Percentiles rank a stretch among this genome's conserved stretches.
phyloP scores from a whole-genome alignment of 2,329 filamentous ascomycete species.

The Clonostachys solani region DNA sequence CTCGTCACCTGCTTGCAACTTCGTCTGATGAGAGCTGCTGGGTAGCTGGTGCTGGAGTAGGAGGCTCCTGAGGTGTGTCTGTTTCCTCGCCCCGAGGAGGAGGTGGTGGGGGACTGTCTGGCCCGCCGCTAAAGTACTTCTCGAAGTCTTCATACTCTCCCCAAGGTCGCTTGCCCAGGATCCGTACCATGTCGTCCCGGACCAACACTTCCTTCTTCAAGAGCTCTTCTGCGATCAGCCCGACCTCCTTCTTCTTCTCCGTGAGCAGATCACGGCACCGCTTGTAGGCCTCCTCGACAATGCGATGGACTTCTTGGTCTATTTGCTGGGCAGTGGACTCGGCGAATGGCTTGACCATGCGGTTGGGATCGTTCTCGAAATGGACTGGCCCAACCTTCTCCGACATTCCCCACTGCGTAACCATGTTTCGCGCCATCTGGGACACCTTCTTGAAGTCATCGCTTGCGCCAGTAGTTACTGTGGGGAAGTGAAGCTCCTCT shows the following conservation, averaged over 20 bases:
- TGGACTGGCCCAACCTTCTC: conserved; percentile 89
- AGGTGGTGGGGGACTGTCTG: conserved; percentile 52
- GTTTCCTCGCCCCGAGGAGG: conserved; percentile 40
- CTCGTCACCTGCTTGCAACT: conserved; percentile 1
- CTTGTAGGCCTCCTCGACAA: conserved; percentile 89
- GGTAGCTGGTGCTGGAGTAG: conserved; percentile 32
- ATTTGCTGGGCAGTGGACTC: conserved; percentile 92
- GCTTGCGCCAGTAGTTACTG: conserved; percentile 88
- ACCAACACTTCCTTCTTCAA: conserved; percentile 87
- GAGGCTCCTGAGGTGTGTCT: conserved; percentile 24
- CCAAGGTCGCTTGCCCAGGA: conserved; percentile 81
- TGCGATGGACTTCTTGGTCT: conserved; percentile 84
- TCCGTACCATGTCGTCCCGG: conserved; percentile 85
- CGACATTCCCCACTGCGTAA: conserved; percentile 99
- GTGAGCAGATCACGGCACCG: conserved; percentile 80
- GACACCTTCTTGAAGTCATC: conserved; percentile 99
- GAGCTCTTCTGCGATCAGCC: conserved; percentile 87
- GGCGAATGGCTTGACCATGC: conserved; percentile 91
- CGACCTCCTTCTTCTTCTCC: conserved; percentile 84
- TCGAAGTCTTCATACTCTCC: conserved; percentile 82
- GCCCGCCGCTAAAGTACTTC: conserved; percentile 79
- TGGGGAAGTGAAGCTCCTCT: conserved; percentile 95
- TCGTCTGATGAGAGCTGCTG: conserved; percentile 9
- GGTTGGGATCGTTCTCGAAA: conserved; percentile 79
- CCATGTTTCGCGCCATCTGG: conserved; percentile 92